Conservation (phyloP, 2,329 filamentous ascomycete species). For the Botryosphaeria dothidea region DNA sequence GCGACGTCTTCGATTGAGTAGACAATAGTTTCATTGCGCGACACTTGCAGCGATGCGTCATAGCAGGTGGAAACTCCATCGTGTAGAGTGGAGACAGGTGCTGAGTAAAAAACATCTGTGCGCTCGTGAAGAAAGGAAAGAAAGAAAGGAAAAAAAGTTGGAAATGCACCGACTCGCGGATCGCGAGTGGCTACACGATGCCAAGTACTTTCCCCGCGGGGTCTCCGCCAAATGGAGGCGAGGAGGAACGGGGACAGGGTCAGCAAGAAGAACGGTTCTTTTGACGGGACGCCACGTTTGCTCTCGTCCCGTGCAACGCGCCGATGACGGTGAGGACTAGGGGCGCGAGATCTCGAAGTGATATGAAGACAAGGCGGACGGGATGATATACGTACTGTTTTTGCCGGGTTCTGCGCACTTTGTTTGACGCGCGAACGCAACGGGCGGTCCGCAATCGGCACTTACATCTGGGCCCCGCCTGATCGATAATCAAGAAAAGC, state of each 20-base stretch:
- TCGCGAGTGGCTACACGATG: neutral
- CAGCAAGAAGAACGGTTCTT: neutral
- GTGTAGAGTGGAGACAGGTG: neutral
- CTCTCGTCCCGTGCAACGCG: neutral
- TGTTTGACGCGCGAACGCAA: neutral
- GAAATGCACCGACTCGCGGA: constrained; percentile 10
- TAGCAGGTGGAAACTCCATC: neutral
- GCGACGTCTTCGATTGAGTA: neutral
- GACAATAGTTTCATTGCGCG: neutral
- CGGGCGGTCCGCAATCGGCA: neutral
- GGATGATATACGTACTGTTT: neutral
- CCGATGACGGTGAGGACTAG: constrained; percentile 10
- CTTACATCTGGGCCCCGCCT: constrained; percentile 5
- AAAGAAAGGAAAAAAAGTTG: neutral
- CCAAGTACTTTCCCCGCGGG: constrained; percentile 14
- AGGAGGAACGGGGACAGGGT: neutral
- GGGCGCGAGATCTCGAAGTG: neutral
- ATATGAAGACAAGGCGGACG: neutral
- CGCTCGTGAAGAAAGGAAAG: neutral
- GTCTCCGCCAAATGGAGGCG: constrained; percentile 3
- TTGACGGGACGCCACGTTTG: neutral
- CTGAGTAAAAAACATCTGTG: neutral
- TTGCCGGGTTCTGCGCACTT: no score
- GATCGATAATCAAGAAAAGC: neutral
- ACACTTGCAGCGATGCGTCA: neutral